Evolutionary conservation across 768 basidiomycete genomes (phyloP).

Genomic region (Dentipellis fragilis): DNA sequence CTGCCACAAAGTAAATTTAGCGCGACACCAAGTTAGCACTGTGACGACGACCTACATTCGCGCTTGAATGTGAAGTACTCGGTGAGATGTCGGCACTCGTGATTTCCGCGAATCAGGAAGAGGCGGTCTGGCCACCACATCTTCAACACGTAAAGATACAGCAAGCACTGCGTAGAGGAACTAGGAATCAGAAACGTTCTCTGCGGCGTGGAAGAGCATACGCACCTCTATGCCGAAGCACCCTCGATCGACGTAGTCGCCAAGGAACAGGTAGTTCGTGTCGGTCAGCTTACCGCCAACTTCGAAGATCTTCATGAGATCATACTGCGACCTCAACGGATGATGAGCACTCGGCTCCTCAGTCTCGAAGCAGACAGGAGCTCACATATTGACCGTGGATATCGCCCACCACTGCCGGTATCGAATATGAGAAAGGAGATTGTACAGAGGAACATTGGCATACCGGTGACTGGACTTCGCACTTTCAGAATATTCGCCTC

Average conservation of each 20-base stretch:
- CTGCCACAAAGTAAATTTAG: conserved; percentile 25
- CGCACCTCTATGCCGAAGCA: conserved; percentile 70
- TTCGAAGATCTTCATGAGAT: conserved; percentile 94
- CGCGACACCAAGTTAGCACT: neutral
- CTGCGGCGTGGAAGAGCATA: neutral
- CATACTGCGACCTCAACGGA: conserved; percentile 45
- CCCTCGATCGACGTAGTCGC: conserved; percentile 93
- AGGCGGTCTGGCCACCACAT: conserved; percentile 53
- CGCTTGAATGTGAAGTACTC: conserved; percentile 87
- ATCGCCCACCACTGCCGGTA: conserved; percentile 73
- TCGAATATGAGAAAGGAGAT: neutral
- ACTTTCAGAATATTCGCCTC: conserved; percentile 83
- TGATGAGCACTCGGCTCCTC: neutral
- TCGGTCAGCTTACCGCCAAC: conserved; percentile 77
- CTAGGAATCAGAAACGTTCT: neutral
- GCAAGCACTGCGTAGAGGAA: conserved; percentile 29
- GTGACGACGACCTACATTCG: conserved; percentile 56
- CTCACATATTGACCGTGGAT: conserved; percentile 93
- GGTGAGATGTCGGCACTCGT: conserved; percentile 57
- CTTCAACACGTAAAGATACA: conserved; percentile 55
- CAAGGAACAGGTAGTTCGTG: conserved; percentile 83
- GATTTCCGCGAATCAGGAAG: conserved; percentile 54
- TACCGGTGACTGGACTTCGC: conserved; percentile 83
- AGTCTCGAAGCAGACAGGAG: neutral
- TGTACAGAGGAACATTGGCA: conserved; percentile 19